Base-by-base conservation (phyloP, 305 asterid genomes). In the Fraxinus dipetala region DNA sequence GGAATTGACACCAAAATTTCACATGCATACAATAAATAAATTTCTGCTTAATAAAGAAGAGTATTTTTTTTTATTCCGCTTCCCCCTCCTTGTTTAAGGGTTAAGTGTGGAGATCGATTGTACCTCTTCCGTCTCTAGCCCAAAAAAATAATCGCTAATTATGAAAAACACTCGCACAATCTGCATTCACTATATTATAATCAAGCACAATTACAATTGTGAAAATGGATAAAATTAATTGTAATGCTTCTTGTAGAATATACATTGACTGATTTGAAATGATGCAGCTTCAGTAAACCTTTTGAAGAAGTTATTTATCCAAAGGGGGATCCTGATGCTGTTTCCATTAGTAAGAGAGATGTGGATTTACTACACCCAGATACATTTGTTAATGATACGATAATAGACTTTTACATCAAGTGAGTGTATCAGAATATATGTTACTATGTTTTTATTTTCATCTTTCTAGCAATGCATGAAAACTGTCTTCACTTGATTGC, bases 331-430 rank as follows among this genome's bases (percentile, higher is more conserved):
- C 88, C 94, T 80, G 97, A 96, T 86, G 97, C 98, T 81, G 95
- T 96, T 84, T 92, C 98, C 69, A 83, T 96, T 59, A 90, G 97
- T 89, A 91, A 90, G 87, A 92, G 98, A 83, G 99, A 96, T 70
- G 90, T 91, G 20, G 98, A 92, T 90, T 90, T 94, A 79, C 89
- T 96, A 73, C 92, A 87, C 83, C 99, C 99, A 31, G 97, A 93
- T 78, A 92, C 97, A 75, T 96, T 94, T 87, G 90, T 96, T 87
- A 96, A 96, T 78, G 99, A 96, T 86, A 96, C 99, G 54, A 89
- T 96, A 80, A 94, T 96, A 79, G 98, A 94, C 89, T 96, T 96
- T 69, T 96, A 96, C 79, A 92, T 94, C 82, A 92, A 89, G 98
- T 96, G 91, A 90, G 98, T 90, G 86, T 75, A 14, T 73, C 82